Conservation (phyloP, 495 filamentous ascomycete species). For the Xylaria flabelliformis region DNA sequence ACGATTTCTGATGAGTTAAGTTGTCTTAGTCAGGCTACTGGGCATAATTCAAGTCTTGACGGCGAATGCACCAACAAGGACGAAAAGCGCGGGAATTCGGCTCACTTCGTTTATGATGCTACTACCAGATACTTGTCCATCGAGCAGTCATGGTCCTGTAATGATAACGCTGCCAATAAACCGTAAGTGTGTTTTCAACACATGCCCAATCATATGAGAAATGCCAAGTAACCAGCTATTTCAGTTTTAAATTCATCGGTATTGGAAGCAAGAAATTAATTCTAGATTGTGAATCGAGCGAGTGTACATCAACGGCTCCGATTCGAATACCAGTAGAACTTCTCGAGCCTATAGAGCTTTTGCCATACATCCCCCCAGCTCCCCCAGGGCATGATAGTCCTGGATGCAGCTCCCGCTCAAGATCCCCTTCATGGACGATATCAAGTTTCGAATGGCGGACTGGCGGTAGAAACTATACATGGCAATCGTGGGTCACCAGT, state of each 20-base stretch:
- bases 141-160: neutral
- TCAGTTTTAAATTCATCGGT: neutral
- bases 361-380: neutral
- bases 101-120: neutral
- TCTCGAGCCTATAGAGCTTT: constrained; percentile 1
- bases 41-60: neutral
- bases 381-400: neutral
- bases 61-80: neutral
- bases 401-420: neutral
- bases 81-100: neutral
- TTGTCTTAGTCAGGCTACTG: neutral
- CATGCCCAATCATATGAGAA: neutral
- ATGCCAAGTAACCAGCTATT: constrained; percentile 3
- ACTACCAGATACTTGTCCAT: neutral
- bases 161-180: neutral
- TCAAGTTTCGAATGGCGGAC: neutral
- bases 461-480: constrained; percentile 3
- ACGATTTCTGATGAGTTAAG: neutral
- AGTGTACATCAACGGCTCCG: neutral
- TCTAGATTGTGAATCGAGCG: neutral
- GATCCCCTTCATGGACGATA: constrained; percentile 2
- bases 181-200: constrained; percentile 11
- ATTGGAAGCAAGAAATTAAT: neutral
- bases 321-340: neutral
- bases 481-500: neutral